Base-by-base conservation (phyloP, 2,329 filamentous ascomycete species). In the Aureobasidium sp. region DNA sequence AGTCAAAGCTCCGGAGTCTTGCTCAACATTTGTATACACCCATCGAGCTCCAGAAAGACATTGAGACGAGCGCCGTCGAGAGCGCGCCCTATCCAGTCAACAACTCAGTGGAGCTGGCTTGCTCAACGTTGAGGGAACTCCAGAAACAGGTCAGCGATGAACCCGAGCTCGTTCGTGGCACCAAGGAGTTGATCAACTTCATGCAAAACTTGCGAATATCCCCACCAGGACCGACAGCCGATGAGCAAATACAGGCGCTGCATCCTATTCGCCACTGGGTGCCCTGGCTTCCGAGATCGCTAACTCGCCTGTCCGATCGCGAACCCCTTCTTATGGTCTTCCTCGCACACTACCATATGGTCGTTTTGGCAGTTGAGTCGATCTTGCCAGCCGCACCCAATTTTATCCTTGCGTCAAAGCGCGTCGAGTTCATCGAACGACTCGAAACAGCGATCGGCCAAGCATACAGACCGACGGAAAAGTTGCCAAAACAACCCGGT, bases 311-410 rank as follows among this genome's bases (percentile, higher is more conserved):
- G 5, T 37, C 48, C 27, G 49, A 53, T 29, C 39, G 59, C 22
- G 39, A 62, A 39, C 59, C 59, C 7, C 51, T 53, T 15, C 4
- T 55, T 1, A 12, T 62, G 20, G 25, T 62, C 6, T 62, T 62
- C 11, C 48, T 53, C 5, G 59, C 59, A 29, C 59, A 62, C 31
- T 62, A 55, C 20, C 39, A 62, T 34, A 62, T 62, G 59, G 59
- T 62, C 29, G 41, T 39, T 39, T 15, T 62, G 15, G 59, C 48
- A 45, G 42, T 62, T 27, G 59, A 62, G 31, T 29, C 59, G 20
- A 52, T 45, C 31, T 22, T 62, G 5, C 59, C 59, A 6, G 48
- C 59, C 49, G 29, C 59, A 31, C 15, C 39, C 20, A 55, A 55
- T 15, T 29, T 37, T 45, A 17, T 55, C 20, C 48, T 49, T n/a